Conservation (phyloP, 2,329 filamentous ascomycete species). For the Lithohypha guttulata region DNA sequence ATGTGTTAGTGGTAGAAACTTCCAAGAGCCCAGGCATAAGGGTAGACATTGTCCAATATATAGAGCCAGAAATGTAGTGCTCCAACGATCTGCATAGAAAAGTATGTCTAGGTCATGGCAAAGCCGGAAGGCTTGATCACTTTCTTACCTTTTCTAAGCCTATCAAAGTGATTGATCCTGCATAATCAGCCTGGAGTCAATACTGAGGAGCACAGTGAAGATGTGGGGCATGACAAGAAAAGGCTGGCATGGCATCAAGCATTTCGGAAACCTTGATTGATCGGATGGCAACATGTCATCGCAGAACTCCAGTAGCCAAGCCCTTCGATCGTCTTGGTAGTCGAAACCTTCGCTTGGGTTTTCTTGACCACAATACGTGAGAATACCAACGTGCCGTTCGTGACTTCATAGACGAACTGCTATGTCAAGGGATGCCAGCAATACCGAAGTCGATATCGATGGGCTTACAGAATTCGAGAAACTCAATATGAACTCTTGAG, state of each 20-base stretch:
- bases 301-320: slow-evolving; percentile 4
- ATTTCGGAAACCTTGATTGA: slow-evolving; percentile 4
- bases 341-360: not conserved
- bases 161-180: not conserved
- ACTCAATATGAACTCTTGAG: too few species aligned
- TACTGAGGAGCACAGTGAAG: not conserved
- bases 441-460: too few species aligned
- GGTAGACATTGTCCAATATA: not conserved
- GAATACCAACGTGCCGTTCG: not conserved
- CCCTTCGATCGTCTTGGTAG: slow-evolving; percentile 5
- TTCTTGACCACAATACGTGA: not conserved
- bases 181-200: not conserved
- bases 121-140: slow-evolving; percentile 5
- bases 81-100: too few species aligned
- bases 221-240: slow-evolving; percentile 2
- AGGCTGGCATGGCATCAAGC: not conserved
- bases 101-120: not conserved
- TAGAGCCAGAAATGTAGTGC: too few species aligned
- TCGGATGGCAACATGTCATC: not conserved
- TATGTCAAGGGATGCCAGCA: too few species aligned
- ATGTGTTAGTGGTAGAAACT: not conserved
- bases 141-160: not conserved
- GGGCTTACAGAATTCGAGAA: too few species aligned
- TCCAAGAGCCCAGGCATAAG: not conserved
- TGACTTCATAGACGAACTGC: slow-evolving; percentile 3